phyloP scores from a whole-genome alignment of 176 grass and related monocot genomes.

The Carex scoparia region DNA sequence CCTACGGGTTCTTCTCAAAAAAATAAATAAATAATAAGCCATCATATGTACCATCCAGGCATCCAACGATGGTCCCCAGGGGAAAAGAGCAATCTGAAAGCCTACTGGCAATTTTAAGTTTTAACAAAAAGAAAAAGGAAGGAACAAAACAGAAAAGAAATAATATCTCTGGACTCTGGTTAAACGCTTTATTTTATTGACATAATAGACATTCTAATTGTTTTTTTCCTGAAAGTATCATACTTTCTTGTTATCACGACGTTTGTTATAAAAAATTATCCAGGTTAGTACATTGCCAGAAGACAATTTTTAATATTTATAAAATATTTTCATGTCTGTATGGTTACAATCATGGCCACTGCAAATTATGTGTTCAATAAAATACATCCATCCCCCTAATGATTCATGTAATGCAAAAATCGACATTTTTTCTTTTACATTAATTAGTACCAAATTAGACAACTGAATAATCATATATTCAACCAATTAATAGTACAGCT shows the following conservation, averaged over 20 bases:
- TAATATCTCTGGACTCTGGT: not conserved
- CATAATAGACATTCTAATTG: not conserved
- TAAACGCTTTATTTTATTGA: not conserved
- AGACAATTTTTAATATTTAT: not conserved
- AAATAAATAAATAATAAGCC: too few species aligned
- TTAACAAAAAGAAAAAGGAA: too few species aligned
- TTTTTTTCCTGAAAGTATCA: not conserved
- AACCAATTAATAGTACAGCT: not conserved
- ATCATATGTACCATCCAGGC: too few species aligned
- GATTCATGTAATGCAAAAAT: not conserved
- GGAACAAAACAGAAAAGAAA: too few species aligned
- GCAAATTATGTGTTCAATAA: not conserved
- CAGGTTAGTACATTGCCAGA: not conserved
- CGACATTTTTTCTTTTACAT: not conserved
- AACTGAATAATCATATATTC: not conserved
- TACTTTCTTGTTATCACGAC: not conserved
- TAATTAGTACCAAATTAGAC: not conserved
- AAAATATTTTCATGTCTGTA: not conserved
- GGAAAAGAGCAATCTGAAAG: too few species aligned
- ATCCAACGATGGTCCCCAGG: too few species aligned
- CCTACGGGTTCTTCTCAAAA: too few species aligned
- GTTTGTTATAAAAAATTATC: not conserved
- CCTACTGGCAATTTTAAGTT: too few species aligned
- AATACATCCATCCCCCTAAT: not conserved
- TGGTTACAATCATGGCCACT: not conserved